phyloP scores from a whole-genome alignment of 2,329 filamentous ascomycete species.

The Aspergillus texensis region DNA sequence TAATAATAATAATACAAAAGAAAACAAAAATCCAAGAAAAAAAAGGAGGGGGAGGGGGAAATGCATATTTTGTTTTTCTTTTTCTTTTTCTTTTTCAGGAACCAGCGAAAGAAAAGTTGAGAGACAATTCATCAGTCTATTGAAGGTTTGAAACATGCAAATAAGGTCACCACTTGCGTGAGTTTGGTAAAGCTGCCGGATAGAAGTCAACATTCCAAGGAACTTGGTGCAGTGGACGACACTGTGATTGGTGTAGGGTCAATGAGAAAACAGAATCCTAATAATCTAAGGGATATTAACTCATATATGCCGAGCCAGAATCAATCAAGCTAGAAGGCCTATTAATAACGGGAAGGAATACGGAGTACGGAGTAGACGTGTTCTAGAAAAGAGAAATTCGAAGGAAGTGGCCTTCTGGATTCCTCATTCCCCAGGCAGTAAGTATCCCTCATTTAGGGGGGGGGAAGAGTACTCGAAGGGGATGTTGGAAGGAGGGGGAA shows the following conservation, averaged over 20 bases:
- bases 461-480: not conserved
- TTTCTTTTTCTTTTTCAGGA: not conserved
- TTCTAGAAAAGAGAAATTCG: not conserved
- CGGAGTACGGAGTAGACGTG: not conserved
- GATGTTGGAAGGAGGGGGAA: not conserved
- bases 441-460: not conserved
- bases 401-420: not conserved
- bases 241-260: not conserved
- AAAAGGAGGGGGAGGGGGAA: slow-evolving; percentile 5
- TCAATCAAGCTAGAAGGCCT: slow-evolving; percentile 1
- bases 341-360: not conserved
- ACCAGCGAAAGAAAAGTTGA: not conserved
- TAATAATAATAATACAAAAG: not conserved
- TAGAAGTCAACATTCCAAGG: not conserved
- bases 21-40: not conserved
- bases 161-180: slow-evolving; percentile 2
- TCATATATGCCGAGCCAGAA: slow-evolving; percentile 2
- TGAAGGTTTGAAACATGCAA: slow-evolving; percentile 2
- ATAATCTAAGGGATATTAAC: not conserved
- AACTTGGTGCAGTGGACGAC: not conserved
- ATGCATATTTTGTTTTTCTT: not conserved
- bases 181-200: slow-evolving; percentile 1
- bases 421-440: not conserved
- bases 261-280: not conserved
- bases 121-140: not conserved